These are phyloP conservation scores for Spatholobus suberectus DNA, from an alignment of 306 rosid genomes.

Conservation along the genomic window DNA sequence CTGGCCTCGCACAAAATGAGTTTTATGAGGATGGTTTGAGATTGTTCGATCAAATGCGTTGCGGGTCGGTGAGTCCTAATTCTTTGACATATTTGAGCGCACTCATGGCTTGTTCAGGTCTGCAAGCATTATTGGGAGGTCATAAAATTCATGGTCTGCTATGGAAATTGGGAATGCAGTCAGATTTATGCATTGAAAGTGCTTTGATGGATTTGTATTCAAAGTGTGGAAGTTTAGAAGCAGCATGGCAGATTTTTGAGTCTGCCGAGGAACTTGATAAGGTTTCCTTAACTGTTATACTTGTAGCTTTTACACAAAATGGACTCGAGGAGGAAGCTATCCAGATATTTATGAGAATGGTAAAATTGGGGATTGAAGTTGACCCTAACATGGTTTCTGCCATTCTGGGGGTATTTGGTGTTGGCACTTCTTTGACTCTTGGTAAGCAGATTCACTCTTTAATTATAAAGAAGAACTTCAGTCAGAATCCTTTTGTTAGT, in stretches of 20 bases:
- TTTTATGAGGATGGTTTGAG: constrained; percentile 57
- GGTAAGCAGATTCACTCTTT: constrained; percentile 82
- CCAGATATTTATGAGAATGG: constrained; percentile 71
- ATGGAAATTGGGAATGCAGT: constrained; percentile 79
- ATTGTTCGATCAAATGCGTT: constrained; percentile 59
- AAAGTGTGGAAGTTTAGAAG: constrained; percentile 74
- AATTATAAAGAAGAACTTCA: constrained; percentile 64
- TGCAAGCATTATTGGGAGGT: constrained; percentile 73
- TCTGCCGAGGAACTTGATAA: constrained; percentile 75
- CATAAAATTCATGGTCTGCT: constrained; percentile 78
- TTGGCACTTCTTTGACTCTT: constrained; percentile 72
- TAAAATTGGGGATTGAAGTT: constrained; percentile 64
- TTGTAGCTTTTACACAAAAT: constrained; percentile 85
- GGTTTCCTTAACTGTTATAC: constrained; percentile 86
- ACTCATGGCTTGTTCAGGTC: constrained; percentile 84
- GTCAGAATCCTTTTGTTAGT: constrained; percentile 63
- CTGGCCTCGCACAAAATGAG: constrained; percentile 78
- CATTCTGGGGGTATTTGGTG: constrained; percentile 83
- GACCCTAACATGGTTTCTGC: constrained; percentile 81
- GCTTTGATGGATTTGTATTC: constrained; percentile 94
- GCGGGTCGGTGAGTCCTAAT: constrained; percentile 71
- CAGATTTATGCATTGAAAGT: constrained; percentile 78
- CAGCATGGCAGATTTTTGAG: constrained; percentile 76
- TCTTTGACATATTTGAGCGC: constrained; percentile 78
- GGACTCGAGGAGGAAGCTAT: constrained; percentile 89